Evolutionary conservation across 352 stramenopile species (phyloP), one percentile per base, ranked within the genome.

Genomic region (Plasmopara viticola): DNA sequence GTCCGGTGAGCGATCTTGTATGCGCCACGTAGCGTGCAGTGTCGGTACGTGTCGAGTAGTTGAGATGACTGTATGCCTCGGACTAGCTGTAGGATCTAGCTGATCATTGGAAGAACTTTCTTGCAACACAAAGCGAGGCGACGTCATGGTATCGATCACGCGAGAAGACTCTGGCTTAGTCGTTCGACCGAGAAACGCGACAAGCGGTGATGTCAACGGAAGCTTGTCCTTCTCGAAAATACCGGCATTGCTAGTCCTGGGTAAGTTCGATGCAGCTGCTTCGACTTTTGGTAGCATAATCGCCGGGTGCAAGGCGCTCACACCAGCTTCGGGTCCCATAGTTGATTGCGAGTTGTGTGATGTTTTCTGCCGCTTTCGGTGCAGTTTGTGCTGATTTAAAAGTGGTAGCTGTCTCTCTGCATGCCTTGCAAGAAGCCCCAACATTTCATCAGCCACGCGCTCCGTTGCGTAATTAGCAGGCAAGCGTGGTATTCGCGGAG

Each of bases 111-210:
- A 35, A 14, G 47, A 41, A 31, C 42, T 66, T 14, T 62, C 53
- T 37, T 82, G 60, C 59, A 63, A 82, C 38, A 72, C 55, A 12
- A 63, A 73, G 13, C 60, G 71, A 7, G 70, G 71, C 13, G 70
- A 81, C 20, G 43, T 68, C 44, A 61, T 56, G 33, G 70, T 53
- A 18, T 70, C 56, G 0, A 37, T 46, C n/a, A 70, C 12, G 28
- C 58, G 43, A 18, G 59, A 53, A 20, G 69, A 73, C 7, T 59
- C 64, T 18, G 60, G 62, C 25, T 78, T 78, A 50, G 53, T 64
- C 15, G 66, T 56, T 25, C 58, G 56, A 0, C 60, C 65, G 14
- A 72, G 53, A 18, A 71, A 66, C 7, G 60, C 45, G 13, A 72
- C 55, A 7, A 80, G 71, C 14, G 58, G 62, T 15, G 51, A 56